Evolutionary conservation across 2,329 filamentous ascomycete genomes (phyloP).

Genomic region (Diaporthe aspalathi): DNA sequence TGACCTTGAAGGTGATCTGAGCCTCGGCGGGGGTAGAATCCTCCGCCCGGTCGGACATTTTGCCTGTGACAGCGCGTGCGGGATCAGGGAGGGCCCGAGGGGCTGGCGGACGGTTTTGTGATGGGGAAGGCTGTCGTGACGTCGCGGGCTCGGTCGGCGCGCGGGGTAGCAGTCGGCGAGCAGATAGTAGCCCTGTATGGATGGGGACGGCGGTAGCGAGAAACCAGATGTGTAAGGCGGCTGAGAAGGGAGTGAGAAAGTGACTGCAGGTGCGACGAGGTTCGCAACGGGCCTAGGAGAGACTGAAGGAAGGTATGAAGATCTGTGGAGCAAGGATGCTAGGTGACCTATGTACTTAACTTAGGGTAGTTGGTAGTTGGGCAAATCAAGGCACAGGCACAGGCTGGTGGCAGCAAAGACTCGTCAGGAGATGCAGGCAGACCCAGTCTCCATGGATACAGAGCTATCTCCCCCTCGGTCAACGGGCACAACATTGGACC

Average conservation of each 20-base stretch:
- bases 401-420: background rate
- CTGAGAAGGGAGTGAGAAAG: too few species aligned
- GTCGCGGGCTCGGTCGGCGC: slow-evolving; percentile 26
- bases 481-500: too few species aligned
- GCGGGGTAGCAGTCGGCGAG: slow-evolving; percentile 30
- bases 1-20: slow-evolving; percentile 95
- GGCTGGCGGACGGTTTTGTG: background rate
- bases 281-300: background rate
- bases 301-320: background rate
- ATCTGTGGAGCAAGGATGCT: background rate
- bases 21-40: slow-evolving; percentile 71
- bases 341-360: too few species aligned
- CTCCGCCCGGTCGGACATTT: slow-evolving; percentile 74
- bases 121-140: slow-evolving; percentile 23
- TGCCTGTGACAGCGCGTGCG: slow-evolving; percentile 42
- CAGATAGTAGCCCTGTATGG: background rate
- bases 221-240: background rate
- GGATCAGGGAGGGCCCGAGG: background rate
- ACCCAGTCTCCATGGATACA: background rate
- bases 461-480: background rate
- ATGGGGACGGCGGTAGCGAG: background rate
- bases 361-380: background rate
- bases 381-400: background rate
- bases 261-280: background rate
- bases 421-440: background rate